These are phyloP conservation scores for Rubia peregrina DNA, from an alignment of 305 asterid genomes.

Conservation along the genomic window DNA sequence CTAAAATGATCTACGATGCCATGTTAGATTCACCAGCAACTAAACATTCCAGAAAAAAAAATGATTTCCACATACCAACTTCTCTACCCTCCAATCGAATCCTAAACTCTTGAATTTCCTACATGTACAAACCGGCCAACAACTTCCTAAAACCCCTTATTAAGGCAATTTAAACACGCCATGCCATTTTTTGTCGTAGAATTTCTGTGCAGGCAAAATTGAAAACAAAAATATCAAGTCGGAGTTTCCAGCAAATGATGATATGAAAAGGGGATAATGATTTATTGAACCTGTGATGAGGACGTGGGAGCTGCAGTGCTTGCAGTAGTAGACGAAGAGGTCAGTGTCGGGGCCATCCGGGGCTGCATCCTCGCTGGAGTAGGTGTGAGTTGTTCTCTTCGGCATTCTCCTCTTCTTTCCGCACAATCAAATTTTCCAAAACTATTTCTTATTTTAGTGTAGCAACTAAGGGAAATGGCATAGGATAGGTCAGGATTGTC, in stretches of 20 bases:
- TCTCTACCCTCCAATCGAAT: background rate
- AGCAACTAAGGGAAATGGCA: no score
- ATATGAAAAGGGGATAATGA: background rate
- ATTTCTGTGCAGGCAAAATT: background rate
- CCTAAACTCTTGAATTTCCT: background rate
- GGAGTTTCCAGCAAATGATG: background rate
- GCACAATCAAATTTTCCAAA: background rate
- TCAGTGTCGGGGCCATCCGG: conserved; percentile 86
- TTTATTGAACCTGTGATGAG: conserved; percentile 76
- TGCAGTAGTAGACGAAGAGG: conserved; percentile 95
- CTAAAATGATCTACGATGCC: background rate
- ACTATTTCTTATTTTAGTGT: background rate
- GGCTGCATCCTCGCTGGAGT: conserved; percentile 93
- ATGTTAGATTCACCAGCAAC: background rate
- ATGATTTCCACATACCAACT: background rate
- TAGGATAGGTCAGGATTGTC: no score
- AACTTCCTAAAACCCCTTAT: background rate
- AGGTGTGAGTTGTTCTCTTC: conserved; percentile 94
- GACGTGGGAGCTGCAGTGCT: conserved; percentile 91
- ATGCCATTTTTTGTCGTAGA: background rate
- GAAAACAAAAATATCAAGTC: background rate
- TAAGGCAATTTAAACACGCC: background rate
- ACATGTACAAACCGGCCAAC: no score
- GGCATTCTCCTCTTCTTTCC: conserved; percentile 43
- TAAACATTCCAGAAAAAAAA: background rate